Evolutionary conservation across 352 stramenopile genomes (phyloP).

Genomic region (Globisporangium irregulare): DNA sequence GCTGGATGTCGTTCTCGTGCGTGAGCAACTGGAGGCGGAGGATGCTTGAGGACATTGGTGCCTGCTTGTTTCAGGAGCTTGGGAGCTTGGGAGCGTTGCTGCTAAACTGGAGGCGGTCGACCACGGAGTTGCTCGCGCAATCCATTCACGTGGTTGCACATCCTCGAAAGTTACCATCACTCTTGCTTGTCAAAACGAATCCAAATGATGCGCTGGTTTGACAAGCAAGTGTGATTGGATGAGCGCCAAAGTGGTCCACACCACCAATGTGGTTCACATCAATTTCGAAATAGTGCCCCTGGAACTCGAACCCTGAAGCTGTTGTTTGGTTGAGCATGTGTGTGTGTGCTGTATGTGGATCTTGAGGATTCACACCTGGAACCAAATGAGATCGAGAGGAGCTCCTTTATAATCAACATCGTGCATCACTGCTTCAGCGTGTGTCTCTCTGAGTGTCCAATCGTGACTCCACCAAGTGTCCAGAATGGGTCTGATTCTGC

Average conservation of each 20-base stretch:
- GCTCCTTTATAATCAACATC: background rate
- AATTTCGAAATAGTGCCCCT: background rate
- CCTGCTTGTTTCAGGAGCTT: background rate
- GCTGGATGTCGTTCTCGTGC: constrained; percentile 29
- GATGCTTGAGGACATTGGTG: background rate
- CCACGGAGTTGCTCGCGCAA: no score
- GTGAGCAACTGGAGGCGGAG: constrained; percentile 8
- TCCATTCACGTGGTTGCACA: no score
- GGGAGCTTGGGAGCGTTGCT: background rate
- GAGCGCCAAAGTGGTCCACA: background rate
- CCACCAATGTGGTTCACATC: background rate
- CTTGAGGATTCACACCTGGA: background rate
- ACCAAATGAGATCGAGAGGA: background rate
- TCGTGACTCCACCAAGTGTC: background rate
- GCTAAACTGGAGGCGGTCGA: background rate
- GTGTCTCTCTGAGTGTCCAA: background rate
- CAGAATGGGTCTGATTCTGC: constrained; percentile 1
- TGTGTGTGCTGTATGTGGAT: background rate
- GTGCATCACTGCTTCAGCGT: background rate
- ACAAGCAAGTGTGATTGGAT: background rate
- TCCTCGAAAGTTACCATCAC: background rate
- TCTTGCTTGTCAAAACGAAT: constrained; percentile 3
- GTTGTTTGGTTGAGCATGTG: background rate
- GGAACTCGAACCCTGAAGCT: background rate
- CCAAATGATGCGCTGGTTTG: no score